Evolutionary conservation across 2,329 filamentous ascomycete species (phyloP).

Genomic region (Aspergillus novofumigatus): DNA sequence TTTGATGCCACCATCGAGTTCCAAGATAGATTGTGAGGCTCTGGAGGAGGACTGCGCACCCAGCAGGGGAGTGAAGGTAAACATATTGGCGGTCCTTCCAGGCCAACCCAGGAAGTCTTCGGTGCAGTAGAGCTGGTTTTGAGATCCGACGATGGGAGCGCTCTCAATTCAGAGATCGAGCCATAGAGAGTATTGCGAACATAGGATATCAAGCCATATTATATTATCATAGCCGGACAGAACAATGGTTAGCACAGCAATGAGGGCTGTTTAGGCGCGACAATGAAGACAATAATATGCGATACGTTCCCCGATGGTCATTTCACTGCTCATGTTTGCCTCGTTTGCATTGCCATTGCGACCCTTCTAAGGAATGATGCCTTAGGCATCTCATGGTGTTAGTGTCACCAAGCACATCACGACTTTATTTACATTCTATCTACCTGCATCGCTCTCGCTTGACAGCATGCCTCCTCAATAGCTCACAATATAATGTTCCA

Average conservation of each 20-base stretch:
- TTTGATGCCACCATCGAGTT: conserved; percentile 95
- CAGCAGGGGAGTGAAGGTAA: conserved; percentile 88
- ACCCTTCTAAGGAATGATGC: background rate
- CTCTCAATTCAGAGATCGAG: background rate
- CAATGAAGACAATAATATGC: background rate
- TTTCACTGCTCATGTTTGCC: conserved; percentile 9
- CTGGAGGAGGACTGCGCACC: conserved; percentile 83
- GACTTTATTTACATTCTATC: background rate
- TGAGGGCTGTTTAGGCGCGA: background rate
- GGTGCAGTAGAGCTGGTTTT: conserved; percentile 1
- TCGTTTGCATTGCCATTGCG: conserved; percentile 13
- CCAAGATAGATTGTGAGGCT: conserved; percentile 90
- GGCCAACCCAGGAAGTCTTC: conserved; percentile 8
- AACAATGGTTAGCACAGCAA: background rate
- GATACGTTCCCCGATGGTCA: background rate
- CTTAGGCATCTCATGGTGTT: background rate
- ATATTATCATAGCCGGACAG: background rate
- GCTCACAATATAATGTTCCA: background rate
- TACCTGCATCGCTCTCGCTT: no score
- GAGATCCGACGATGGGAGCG: conserved; percentile 9
- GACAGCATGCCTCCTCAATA: background rate
- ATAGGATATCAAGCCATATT: conserved; percentile 7
- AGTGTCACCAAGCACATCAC: no score
- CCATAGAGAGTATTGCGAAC: background rate
- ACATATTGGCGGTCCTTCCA: conserved; percentile 58